Percentiles rank a stretch among this genome's conserved stretches.
Evolutionary conservation across 2,329 filamentous ascomycete genomes (phyloP).

Genomic region (Colletotrichum tanaceti): DNA sequence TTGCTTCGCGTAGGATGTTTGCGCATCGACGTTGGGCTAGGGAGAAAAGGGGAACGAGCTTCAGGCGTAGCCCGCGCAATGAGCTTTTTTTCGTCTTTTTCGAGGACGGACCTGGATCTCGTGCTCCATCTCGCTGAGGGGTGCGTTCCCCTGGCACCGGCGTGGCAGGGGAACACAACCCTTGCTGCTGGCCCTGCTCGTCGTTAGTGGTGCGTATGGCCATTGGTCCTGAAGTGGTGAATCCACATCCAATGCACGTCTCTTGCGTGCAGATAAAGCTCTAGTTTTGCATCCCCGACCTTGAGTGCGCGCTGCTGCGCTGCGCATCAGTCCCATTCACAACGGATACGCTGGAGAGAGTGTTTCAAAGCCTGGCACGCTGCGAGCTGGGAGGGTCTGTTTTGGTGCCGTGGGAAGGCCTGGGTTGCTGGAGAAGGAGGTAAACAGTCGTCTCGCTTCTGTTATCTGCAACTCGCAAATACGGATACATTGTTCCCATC

Average conservation of each 20-base stretch:
- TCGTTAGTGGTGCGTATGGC: constrained; percentile 19
- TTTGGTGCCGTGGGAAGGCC: constrained; percentile 3
- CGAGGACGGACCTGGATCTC: constrained; percentile 33
- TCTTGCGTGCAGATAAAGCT: constrained; percentile 10
- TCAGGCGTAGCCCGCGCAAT: constrained; percentile 38
- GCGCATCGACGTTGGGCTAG: constrained; percentile 39
- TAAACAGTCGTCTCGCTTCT: not conserved
- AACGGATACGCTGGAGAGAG: not conserved
- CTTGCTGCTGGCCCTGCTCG: constrained; percentile 33
- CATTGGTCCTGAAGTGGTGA: not conserved
- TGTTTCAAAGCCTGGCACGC: not conserved
- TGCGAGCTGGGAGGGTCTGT: constrained; percentile 8
- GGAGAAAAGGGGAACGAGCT: constrained; percentile 40
- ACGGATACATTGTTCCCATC: constrained; percentile 20
- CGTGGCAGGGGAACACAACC: constrained; percentile 15
- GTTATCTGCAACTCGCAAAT: constrained; percentile 13
- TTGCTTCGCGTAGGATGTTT: constrained; percentile 31
- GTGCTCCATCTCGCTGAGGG: constrained; percentile 31
- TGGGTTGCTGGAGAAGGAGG: constrained; percentile 13
- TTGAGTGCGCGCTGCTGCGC: constrained; percentile 1
- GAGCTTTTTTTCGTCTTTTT: constrained; percentile 28
- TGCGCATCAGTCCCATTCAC: not conserved
- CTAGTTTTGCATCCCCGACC: constrained; percentile 7
- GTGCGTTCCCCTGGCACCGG: constrained; percentile 39
- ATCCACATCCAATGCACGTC: constrained; percentile 4